Evolutionary conservation across 2,329 filamentous ascomycete genomes (phyloP), one percentile per base, ranked within the genome.

Genomic region (Sporothrix sp.): DNA sequence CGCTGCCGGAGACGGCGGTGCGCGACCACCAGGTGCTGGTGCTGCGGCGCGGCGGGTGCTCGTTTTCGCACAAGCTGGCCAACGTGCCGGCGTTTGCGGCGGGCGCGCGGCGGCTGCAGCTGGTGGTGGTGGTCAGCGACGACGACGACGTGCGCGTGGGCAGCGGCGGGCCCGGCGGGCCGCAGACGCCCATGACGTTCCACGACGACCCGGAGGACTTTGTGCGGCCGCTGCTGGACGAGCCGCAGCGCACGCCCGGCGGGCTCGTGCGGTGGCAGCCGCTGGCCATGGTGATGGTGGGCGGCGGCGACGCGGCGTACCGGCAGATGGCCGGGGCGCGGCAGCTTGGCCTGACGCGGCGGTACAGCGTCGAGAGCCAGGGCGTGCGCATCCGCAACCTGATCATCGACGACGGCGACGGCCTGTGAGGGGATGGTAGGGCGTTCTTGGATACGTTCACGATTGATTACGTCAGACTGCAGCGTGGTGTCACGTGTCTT

Each of bases 201-300:
- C 59, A 61, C 16, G 60, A 61, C 28, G 61, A 61, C 25, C 52
- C 37, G 60, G 59, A 46, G 56, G 68, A 50, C 66, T 74, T 56
- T 51, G 51, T 58, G 20, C 66, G 75, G 32, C 93, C 93, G 1
- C 67, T 93, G 43, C 72, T 98, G 4, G 87, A 95, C 47, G 76
- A 84, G 56, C 68, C 72, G 46, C 91, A 96, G 69, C 67, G 72
- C 44, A 89, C 85, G 2, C 79, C 82, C 0, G 76, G 73, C 3
- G 88, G 89, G 0, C 70, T 89, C 47, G 73, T 75, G 48, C 71
- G 89, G 10, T 76, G 81, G 37, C 75, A 89, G 59, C 83, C 82
- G 2, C 83, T 97, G 33, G 79, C 86, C 11, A 81, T 96, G 78
- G 75, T 95, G 35, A 86, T 97, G 78, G 78, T 95, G 18, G 80